Evolutionary conservation across 2,329 filamentous ascomycete genomes (phyloP), one percentile per base, ranked within the genome.

Genomic region (Biscogniauxia sp.): DNA sequence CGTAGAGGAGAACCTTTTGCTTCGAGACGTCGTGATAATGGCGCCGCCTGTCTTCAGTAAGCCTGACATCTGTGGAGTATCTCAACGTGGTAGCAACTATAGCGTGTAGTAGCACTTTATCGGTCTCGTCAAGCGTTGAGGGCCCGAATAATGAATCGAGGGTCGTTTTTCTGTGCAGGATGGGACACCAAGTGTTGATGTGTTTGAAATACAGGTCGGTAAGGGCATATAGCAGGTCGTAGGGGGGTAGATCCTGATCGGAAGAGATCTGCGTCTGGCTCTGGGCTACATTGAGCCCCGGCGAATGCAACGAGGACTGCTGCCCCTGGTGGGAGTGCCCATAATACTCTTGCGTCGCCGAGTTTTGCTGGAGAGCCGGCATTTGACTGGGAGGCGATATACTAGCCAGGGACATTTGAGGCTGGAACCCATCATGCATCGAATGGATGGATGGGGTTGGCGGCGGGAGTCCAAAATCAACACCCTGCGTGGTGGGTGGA

Each of bases 51-150:
- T 91, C 88, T 2, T 90, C 85, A 0, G 88, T 93, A 28, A 97
- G 80, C 52, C 92, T 83, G 20, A 82, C 75, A 72, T 97, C 93
- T 2, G 84, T 88, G 0, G 91, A 96, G 73, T 93, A 97, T 26
- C 92, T 87, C 64, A 97, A 79, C 0, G 92, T 93, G 0, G 92
- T 95, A 1, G 92, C 92, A 3, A 97, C 92, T 58, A 97, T 96
- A 5, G 93, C 90, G 74, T 96, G 92, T 5, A 97, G 80, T 15
- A 97, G 79, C 58, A 96, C 89, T 51, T 89, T 84, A 71, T 97
- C 93, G 1, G 89, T 88, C 74, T 96, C 91, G 45, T 93, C 90
- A 1, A 95, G 78, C 1, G 88, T 85, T 0, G 88, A 86, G 1
- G 88, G 85, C 0, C 92, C 92, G 67, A 97, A 97, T 0, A 97